Evolutionary conservation across 495 filamentous ascomycete genomes (phyloP), one percentile per base, ranked within the genome.

Genomic region (Annulohypoxylon stygium): DNA sequence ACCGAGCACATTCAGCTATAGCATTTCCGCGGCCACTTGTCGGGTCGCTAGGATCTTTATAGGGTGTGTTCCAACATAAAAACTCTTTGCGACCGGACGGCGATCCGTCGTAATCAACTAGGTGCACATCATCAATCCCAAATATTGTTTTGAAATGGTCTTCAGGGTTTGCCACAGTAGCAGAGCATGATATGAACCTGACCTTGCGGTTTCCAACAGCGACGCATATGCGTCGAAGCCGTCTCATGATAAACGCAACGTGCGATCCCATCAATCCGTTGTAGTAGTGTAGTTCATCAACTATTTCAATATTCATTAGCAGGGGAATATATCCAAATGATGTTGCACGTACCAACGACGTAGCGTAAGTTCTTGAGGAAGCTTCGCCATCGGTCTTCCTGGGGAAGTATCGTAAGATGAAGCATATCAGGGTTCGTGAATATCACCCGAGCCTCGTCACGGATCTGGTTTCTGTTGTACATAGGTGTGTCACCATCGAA

Each of bases 361-460:
- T 92, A 98, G 67, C 90, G 92, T 43, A 99, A 82, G 70, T 97
- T 94, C 78, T 95, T 87, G 43, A 99, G 81, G 80, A 98, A 99
- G 0, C 86, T 87, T 64, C 95, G 87, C 96, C 96, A 99, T 54
- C 87, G 84, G 62, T 93, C 91, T 80, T 99, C 96, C 71, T 97
- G 92, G 1, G 96, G 95, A 8, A 99, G 83, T 30, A 99, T 97
- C 0, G 92, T 97, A 53, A 98, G 89, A 74, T 99, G 96, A 54
- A 99, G 87, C 95, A 98, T 98, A 74, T 99, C 96, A 0, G 96
- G 96, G 74, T 99, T 99, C 7, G 96, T 99, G 78, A 99, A 98
- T 65, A 99, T 95, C 68, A 99, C 93, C 10, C 93, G 86, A 8
- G 91, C 97, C 76, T 97, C 92, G 51, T 98, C 95, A 10, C 95